Conservation (phyloP, 768 basidiomycete species). For the Naganishia kalamii region DNA sequence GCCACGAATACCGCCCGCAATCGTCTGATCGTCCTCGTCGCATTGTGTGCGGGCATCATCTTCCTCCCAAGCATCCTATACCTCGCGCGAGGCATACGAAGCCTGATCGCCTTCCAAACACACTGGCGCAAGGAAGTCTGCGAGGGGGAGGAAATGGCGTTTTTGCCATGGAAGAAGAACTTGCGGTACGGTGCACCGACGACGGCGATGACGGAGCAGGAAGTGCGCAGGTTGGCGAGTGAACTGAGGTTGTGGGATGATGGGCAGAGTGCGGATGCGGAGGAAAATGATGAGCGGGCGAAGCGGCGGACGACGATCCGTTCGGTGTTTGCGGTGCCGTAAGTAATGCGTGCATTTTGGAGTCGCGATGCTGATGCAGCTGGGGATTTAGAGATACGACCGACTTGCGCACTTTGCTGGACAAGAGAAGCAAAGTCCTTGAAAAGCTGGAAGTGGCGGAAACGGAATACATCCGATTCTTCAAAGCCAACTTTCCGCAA, state of each 20-base stretch:
- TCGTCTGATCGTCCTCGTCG: constrained; percentile 64
- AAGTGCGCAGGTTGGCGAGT: constrained; percentile 62
- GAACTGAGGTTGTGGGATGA: constrained; percentile 48
- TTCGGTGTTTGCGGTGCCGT: constrained; percentile 58
- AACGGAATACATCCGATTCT: constrained; percentile 68
- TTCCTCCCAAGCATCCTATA: constrained; percentile 62
- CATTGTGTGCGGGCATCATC: constrained; percentile 58
- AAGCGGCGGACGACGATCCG: not conserved
- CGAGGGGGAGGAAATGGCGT: constrained; percentile 66
- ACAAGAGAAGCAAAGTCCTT: constrained; percentile 68
- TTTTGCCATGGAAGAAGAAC: constrained; percentile 55
- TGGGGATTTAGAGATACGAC: constrained; percentile 59
- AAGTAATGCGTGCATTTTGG: constrained; percentile 29
- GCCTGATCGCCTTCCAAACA: constrained; percentile 54
- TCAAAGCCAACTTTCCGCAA: constrained; percentile 47
- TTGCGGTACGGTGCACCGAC: constrained; percentile 59
- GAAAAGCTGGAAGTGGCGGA: constrained; percentile 75
- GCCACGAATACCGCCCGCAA: constrained; percentile 50
- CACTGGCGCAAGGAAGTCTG: constrained; percentile 63
- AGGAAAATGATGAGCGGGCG: constrained; percentile 24
- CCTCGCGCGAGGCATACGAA: constrained; percentile 61
- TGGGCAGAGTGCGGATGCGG: constrained; percentile 47
- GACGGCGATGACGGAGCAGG: constrained; percentile 63
- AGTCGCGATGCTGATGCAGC: not conserved
- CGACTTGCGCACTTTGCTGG: constrained; percentile 61